These are phyloP conservation scores for Penicillium sp. DNA, from an alignment of 2,329 filamentous ascomycete genomes.

Conservation along the genomic window DNA sequence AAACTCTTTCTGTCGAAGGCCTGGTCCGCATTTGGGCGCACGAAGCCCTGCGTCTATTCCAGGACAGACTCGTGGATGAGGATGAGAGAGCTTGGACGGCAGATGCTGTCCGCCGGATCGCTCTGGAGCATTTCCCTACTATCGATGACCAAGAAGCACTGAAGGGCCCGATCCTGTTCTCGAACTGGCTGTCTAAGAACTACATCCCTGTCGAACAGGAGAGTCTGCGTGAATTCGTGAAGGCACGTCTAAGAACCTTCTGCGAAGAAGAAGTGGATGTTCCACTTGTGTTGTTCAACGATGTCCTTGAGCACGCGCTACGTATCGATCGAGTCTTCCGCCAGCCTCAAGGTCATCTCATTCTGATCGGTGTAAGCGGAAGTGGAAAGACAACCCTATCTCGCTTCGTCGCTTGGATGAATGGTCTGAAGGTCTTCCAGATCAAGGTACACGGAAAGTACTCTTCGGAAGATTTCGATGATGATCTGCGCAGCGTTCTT, in stretches of 20 bases:
- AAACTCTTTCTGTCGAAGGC: constrained; percentile 82
- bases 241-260: constrained; percentile 94
- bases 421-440: constrained; percentile 96
- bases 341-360: constrained; percentile 96
- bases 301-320: constrained; percentile 95
- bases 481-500: constrained; percentile 90
- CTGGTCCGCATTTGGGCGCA: constrained; percentile 97
- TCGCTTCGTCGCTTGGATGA: constrained; percentile 99
- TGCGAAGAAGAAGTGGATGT: constrained; percentile 99
- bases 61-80: constrained; percentile 91
- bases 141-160: constrained; percentile 87
- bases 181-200: constrained; percentile 98
- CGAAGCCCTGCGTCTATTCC: constrained; percentile 92
- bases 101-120: constrained; percentile 80
- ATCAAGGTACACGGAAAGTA: constrained; percentile 99
- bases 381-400: constrained; percentile 98
- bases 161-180: constrained; percentile 91
- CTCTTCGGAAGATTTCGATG: constrained; percentile 96
- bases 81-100: constrained; percentile 96
- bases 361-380: constrained; percentile 96
- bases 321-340: constrained; percentile 98
- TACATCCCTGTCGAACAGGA: constrained; percentile 96
- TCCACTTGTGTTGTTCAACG: constrained; percentile 97
- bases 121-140: constrained; percentile 89
- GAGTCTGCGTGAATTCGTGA: constrained; percentile 93